Base-by-base conservation (phyloP, 2,329 filamentous ascomycete species). In the Diaporthe citri region DNA sequence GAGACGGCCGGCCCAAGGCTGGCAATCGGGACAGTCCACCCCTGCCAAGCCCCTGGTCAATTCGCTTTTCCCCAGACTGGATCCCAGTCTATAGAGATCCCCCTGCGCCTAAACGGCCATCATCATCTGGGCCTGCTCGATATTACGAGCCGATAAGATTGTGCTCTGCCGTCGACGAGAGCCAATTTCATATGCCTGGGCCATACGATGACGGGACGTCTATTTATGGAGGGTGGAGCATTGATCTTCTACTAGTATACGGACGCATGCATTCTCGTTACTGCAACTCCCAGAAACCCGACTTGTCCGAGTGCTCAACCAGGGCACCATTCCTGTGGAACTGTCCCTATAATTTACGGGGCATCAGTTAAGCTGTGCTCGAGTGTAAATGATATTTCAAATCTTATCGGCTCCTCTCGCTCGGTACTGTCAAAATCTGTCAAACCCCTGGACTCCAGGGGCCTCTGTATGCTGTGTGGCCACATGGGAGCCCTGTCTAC, bases 31-130 rank as follows among this genome's bases (percentile, higher is more conserved):
- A 36, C 12, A 28, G 46, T 39, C 64, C 64, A 52, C 64, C 64
- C 64, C 64, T 67, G 64, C 46, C 64, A 67, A 67, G 64, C 34
- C 64, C 64, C 64, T 52, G 46, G 64, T 52, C 64, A 67, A 43
- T 41, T 39, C 67, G 59, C 43, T 43, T 59, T 74, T 57, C 72
- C 72, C 72, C 75, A 62, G 72, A 76, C 60, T 12, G 34, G 31
- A 67, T 17, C 64, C 64, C n/a, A 13, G 46, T 51, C 31, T 39
- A 67, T 52, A 67, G 31, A 52, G 46, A 67, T 39, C 46, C 22
- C 43, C 64, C 46, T 67, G 64, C 64, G 17, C 46, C 43, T 9
- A 22, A 66, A 10, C 43, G 62, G 34, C 34, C 62, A 36, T 67
- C 62, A 15, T 36, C 43, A 51, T 51, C 62, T 51, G 43, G 20